Percentiles rank a stretch among this genome's conserved stretches.
These are phyloP conservation scores for Phialophora chinensis DNA, from an alignment of 2,329 filamentous ascomycete genomes.

Conservation along the genomic window DNA sequence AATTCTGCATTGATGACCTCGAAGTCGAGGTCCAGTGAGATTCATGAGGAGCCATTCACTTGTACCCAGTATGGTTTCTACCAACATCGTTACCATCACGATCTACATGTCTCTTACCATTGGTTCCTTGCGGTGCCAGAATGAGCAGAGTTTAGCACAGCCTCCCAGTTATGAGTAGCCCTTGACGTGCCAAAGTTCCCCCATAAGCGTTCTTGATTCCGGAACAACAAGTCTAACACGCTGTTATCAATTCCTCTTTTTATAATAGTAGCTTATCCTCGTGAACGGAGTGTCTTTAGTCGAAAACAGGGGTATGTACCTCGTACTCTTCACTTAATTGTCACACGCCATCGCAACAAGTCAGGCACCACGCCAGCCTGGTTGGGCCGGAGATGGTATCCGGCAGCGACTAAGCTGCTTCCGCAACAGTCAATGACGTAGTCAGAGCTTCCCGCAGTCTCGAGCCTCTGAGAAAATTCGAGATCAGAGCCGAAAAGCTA, in stretches of 20 bases:
- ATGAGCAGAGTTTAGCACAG: not conserved
- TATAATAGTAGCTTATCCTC: not conserved
- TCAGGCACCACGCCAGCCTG: not conserved
- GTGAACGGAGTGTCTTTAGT: not conserved
- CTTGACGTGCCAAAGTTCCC: not conserved
- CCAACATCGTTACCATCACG: not conserved
- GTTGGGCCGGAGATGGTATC: not conserved
- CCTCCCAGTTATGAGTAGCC: not conserved
- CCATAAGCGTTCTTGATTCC: not conserved
- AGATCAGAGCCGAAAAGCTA: constrained; percentile 3
- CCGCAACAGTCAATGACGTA: not conserved
- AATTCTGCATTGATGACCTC: constrained; percentile 42
- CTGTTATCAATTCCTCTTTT: not conserved
- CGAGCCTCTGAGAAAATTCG: constrained; percentile 1
- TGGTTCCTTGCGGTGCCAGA: not conserved
- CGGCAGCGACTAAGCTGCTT: not conserved
- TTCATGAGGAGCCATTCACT: not conserved
- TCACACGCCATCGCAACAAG: not conserved
- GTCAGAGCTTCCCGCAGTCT: not conserved
- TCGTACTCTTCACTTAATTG: not conserved
- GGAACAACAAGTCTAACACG: not conserved
- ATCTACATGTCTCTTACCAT: not conserved
- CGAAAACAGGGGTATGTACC: not conserved
- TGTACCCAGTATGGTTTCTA: not conserved
- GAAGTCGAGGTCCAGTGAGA: constrained; percentile 25